These are phyloP conservation scores for Eimeria necatrix DNA, from an alignment of 169 alveolate species.

Conservation along the genomic window DNA sequence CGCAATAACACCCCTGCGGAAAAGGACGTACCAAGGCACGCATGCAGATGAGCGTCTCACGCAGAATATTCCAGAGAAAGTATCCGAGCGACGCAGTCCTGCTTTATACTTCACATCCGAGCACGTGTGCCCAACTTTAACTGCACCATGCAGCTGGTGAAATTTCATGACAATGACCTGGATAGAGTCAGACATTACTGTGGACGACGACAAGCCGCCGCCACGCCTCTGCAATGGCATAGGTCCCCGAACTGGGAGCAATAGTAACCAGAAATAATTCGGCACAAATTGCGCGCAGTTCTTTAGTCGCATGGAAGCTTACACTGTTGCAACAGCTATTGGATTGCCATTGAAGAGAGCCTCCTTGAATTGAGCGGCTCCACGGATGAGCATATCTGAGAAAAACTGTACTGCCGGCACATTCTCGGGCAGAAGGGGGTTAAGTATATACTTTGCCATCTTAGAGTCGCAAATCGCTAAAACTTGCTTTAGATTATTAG, in stretches of 20 bases:
- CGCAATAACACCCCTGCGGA: conserved; percentile 45
- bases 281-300: neutral
- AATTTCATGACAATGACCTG: neutral
- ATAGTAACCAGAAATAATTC: neutral
- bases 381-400: conserved; percentile 41
- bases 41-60: too few species aligned
- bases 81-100: too few species aligned
- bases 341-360: conserved; percentile 68
- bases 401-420: conserved; percentile 26
- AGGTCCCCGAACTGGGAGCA: neutral
- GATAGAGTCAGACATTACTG: neutral
- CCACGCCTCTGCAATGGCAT: neutral
- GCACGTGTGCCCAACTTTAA: too few species aligned
- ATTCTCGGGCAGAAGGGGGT: conserved; percentile 25
- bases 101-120: too few species aligned
- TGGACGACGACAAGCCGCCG: neutral
- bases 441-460: conserved; percentile 30
- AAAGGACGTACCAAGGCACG: neutral
- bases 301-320: conserved; percentile 12
- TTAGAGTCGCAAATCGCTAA: neutral
- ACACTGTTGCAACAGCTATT: conserved; percentile 73
- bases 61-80: too few species aligned
- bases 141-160: neutral
- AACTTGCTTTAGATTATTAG: neutral
- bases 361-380: conserved; percentile 53